Conservation (phyloP, 352 stramenopile species). For the Phytophthora syringae region DNA sequence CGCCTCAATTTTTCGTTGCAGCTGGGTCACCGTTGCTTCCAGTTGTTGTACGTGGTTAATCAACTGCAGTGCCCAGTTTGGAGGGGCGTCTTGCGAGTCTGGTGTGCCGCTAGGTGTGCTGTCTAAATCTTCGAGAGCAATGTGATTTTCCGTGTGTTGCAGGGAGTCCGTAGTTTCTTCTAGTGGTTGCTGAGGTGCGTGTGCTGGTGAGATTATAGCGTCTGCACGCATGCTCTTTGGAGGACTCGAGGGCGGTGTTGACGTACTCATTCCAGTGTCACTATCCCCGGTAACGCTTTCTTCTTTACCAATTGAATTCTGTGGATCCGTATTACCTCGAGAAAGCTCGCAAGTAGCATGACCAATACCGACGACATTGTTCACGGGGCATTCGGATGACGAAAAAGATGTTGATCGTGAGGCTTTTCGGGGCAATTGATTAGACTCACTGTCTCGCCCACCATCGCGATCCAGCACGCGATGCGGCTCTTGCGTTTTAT, state of each 20-base stretch:
- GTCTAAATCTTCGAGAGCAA: conserved; percentile 1
- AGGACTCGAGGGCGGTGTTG: not conserved
- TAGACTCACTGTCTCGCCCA: not conserved
- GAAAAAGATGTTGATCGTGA: not conserved
- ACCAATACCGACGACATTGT: not conserved
- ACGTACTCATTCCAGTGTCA: not conserved
- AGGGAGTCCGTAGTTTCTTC: no score
- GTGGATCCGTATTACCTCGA: not conserved
- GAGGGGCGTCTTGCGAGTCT: conserved; percentile 9
- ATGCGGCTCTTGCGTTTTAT: not conserved
- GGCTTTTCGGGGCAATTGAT: not conserved
- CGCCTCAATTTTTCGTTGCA: conserved; percentile 12
- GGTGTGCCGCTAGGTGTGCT: not conserved
- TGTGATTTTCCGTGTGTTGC: no score
- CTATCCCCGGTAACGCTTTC: not conserved
- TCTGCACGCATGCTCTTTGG: not conserved
- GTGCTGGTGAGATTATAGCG: not conserved
- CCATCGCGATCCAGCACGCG: not conserved
- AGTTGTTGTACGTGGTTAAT: conserved; percentile 13
- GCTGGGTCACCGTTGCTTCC: conserved; percentile 10
- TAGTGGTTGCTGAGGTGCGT: not conserved
- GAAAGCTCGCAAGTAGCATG: not conserved
- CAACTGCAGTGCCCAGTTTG: conserved; percentile 13
- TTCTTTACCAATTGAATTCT: not conserved
- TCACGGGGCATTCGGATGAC: not conserved